Conservation (phyloP, 108 stramenopile species). For the Pseudonitzschia pungens region DNA sequence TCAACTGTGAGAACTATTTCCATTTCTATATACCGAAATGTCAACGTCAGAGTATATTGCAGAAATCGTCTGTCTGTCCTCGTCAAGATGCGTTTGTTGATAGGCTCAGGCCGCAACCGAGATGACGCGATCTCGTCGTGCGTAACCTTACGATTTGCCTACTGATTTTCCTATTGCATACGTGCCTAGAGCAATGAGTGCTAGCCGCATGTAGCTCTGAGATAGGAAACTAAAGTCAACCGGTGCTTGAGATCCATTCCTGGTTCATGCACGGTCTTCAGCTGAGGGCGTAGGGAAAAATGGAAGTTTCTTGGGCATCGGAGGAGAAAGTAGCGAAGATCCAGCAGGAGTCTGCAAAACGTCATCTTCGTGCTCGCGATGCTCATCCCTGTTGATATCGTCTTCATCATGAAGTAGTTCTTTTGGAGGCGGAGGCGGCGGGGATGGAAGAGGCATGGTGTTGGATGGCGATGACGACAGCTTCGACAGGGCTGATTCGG, state of each 20-base stretch:
- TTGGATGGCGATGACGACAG: not conserved
- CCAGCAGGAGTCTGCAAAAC: constrained; percentile 12
- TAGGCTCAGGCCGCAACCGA: too few species aligned
- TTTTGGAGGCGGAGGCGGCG: not conserved
- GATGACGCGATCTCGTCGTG: too few species aligned
- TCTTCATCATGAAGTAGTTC: not conserved
- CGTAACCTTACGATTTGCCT: too few species aligned
- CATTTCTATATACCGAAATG: too few species aligned
- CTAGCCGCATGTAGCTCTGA: too few species aligned
- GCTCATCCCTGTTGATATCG: not conserved
- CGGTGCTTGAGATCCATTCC: not conserved
- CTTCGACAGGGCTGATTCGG: constrained; percentile 18
- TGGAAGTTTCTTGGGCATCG: constrained; percentile 18
- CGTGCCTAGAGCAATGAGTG: too few species aligned
- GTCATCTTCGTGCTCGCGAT: constrained; percentile 2
- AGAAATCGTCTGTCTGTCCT: too few species aligned
- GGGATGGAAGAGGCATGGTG: not conserved
- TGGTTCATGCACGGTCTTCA: not conserved
- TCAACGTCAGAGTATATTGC: too few species aligned
- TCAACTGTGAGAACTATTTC: too few species aligned
- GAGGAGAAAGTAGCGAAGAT: constrained; percentile 18
- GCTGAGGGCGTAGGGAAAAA: constrained; percentile 4
- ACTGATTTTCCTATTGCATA: too few species aligned
- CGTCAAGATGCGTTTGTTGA: too few species aligned
- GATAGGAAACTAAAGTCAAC: too few species aligned